Percentiles rank a stretch among this genome's conserved stretches.
Evolutionary conservation across 345 rosid genomes (phyloP).

Genomic region (Populus pruinosa): DNA sequence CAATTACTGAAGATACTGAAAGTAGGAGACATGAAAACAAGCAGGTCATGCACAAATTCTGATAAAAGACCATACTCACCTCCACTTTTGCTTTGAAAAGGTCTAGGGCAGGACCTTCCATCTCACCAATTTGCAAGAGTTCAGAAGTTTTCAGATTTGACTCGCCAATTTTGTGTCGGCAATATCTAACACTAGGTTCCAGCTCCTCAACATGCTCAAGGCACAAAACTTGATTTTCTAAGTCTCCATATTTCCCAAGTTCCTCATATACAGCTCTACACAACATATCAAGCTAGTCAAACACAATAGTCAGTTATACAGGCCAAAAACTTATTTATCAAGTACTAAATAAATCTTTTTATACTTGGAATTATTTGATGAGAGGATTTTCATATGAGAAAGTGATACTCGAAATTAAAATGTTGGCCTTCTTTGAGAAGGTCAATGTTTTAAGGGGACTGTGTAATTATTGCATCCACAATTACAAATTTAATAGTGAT

Average conservation of each 20-base stretch:
- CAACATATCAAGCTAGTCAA: slow-evolving; percentile 8
- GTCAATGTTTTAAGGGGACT: background rate
- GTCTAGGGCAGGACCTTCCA: slow-evolving; percentile 97
- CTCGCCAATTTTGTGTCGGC: slow-evolving; percentile 89
- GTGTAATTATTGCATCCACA: background rate
- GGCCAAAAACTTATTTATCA: background rate
- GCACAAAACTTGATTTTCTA: slow-evolving; percentile 92
- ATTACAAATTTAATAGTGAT: background rate
- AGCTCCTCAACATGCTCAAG: slow-evolving; percentile 97
- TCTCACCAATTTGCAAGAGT: slow-evolving; percentile 85
- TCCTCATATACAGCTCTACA: slow-evolving; percentile 94
- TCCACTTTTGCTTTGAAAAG: slow-evolving; percentile 93
- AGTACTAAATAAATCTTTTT: background rate
- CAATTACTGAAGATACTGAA: background rate
- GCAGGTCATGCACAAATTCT: background rate
- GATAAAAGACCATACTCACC: slow-evolving; percentile 38
- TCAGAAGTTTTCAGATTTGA: slow-evolving; percentile 89
- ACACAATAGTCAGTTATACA: background rate
- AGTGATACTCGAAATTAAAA: background rate
- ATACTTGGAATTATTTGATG: background rate
- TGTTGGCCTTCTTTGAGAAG: background rate
- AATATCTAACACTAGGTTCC: slow-evolving; percentile 88
- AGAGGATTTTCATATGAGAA: background rate
- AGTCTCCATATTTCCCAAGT: slow-evolving; percentile 95
- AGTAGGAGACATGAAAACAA: background rate